Evolutionary conservation across 169 alveolate species (phyloP), one percentile per base, ranked within the genome.

Genomic region (Hepatocystis sp.): DNA sequence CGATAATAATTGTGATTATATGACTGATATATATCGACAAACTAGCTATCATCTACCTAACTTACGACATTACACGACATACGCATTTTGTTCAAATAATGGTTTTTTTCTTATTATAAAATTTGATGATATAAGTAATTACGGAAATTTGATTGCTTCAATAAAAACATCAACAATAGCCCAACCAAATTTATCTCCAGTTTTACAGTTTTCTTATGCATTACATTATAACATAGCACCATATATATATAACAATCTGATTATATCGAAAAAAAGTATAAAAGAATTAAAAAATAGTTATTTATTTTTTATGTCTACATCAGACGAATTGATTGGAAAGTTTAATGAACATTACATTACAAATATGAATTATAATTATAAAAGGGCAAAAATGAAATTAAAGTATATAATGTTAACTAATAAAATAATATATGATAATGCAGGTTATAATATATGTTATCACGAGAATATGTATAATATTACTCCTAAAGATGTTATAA

Each of bases 61-160:
- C n/a, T n/a, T n/a, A n/a, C n/a, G n/a, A n/a, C n/a, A n/a, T n/a
- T n/a, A n/a, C n/a, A n/a, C n/a, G n/a, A n/a, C n/a, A n/a, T n/a
- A 81, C 56, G 84, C 84, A 2, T n/a, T 81, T 1, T 81, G 89
- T 42, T 60, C 84, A 1, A 81, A 81, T 0, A 64, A 81, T 40
- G 17, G 84, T 0, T 81, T 28, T 66, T 81, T 81, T 65, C 49
- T 81, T 42, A 64, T 81, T 39, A 60, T 81, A 7, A 49, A 32
- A 1, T 81, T 63, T 63, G 89, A 81, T 15, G 89, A 81, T 13
- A 32, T 81, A 21, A 44, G 36, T 63, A 81, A 81, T 32, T 64
- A 58, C 15, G 19, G 34, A 3, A 64, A 76, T 4, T 42, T 76
- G n/a, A 19, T 52, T 3, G 42, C 36, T 17, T 42, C 84, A 39